Evolutionary conservation across 495 filamentous ascomycete genomes (phyloP).

Genomic region (Hyaloscypha variabilis): DNA sequence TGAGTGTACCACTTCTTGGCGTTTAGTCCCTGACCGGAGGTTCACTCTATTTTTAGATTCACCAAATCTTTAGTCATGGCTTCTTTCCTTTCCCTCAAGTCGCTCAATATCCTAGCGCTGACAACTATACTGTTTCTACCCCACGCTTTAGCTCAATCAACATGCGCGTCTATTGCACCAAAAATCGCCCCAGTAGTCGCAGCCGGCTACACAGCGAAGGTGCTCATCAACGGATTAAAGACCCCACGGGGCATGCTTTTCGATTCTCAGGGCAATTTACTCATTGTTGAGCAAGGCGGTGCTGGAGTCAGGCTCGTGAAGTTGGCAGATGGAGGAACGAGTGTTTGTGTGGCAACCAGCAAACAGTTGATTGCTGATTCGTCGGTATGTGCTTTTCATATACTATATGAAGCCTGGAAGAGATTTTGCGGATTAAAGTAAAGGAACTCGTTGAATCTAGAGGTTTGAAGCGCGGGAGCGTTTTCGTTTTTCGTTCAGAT

Average conservation of each 20-base stretch:
- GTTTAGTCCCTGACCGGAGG: too few species aligned
- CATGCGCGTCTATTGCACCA: background rate
- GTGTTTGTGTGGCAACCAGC: constrained; percentile 40
- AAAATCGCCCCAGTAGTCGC: constrained; percentile 48
- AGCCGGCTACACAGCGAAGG: constrained; percentile 54
- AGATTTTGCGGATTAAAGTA: too few species aligned
- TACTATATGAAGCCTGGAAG: too few species aligned
- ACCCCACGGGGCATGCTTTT: constrained; percentile 61
- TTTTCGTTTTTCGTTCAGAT: too few species aligned
- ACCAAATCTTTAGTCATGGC: too few species aligned
- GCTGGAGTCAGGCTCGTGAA: constrained; percentile 54
- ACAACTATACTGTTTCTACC: background rate
- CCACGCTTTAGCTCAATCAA: background rate
- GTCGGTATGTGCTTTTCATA: constrained; percentile 5
- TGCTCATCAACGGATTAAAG: constrained; percentile 55
- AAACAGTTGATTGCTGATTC: constrained; percentile 39
- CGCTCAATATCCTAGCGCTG: too few species aligned
- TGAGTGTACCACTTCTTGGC: too few species aligned
- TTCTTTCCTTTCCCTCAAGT: too few species aligned
- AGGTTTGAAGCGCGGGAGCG: too few species aligned
- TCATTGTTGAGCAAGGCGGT: constrained; percentile 57
- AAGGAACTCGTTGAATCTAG: too few species aligned
- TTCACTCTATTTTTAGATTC: too few species aligned
- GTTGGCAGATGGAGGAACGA: constrained; percentile 54
- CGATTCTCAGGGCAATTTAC: constrained; percentile 58